Conservation (phyloP, 2,329 filamentous ascomycete species). For the Lasiodiplodia hormozganensis region DNA sequence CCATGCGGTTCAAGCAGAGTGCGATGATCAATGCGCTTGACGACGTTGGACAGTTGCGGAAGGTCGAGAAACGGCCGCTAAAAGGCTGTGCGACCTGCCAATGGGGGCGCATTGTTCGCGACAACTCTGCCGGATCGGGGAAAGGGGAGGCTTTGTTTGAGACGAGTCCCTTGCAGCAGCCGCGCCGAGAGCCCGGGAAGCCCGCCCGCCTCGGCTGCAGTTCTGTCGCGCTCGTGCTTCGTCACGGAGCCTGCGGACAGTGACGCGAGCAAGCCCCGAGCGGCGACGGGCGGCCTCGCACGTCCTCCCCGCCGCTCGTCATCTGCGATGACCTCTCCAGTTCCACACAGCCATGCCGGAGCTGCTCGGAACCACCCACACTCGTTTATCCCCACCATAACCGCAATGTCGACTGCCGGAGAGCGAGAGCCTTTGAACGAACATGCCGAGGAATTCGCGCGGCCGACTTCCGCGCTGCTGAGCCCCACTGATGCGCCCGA, state of each 20-base stretch:
- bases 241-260: slow-evolving; percentile 2
- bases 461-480: background rate
- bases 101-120: background rate
- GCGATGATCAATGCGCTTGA: slow-evolving; percentile 12
- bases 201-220: slow-evolving; percentile 15
- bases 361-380: slow-evolving; percentile 20
- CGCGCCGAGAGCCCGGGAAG: slow-evolving; percentile 1
- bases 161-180: slow-evolving; percentile 18
- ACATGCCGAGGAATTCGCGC: background rate
- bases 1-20: slow-evolving; percentile 13
- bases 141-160: slow-evolving; percentile 11
- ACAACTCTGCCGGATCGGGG: slow-evolving; percentile 13
- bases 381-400: slow-evolving; percentile 13
- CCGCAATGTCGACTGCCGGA: slow-evolving; percentile 1
- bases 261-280: slow-evolving; percentile 21
- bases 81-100: background rate
- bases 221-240: slow-evolving; percentile 21
- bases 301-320: slow-evolving; percentile 19
- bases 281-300: slow-evolving; percentile 16
- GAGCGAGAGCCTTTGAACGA: background rate
- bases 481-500: slow-evolving; percentile 31
- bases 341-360: slow-evolving; percentile 16
- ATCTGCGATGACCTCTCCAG: slow-evolving; percentile 9
- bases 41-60: background rate
- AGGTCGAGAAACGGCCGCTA: slow-evolving; percentile 1